Evolutionary conservation across 371 early-diverging fungal species (phyloP), one percentile per base, ranked within the genome.

Genomic region (Zopfochytrium polystomum): DNA sequence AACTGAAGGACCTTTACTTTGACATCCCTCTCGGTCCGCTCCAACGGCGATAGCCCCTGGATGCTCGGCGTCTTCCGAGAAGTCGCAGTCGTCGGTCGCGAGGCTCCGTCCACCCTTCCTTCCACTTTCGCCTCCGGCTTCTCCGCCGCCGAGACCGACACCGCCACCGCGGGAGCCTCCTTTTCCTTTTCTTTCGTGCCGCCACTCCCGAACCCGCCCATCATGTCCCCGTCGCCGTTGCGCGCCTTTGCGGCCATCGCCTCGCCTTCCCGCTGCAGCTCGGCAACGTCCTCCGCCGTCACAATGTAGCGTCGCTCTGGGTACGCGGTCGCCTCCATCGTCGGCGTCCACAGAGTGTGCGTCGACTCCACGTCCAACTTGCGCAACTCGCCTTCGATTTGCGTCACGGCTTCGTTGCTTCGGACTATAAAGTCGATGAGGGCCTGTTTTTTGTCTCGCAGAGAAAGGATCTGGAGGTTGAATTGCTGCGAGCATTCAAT

Each of bases 221-320:
- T n/a, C 20, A 23, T 22, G 29, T 74, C 79, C 13, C 67, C 65
- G 27, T 60, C 62, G 0, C 65, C 64, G 9, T 62, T 50, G 2
- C 43, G 29, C 11, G 63, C 32, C 38, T 13, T 46, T 11, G 65
- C 62, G 13, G 67, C 58, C 35, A 51, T 54, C 15, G 58, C 60
- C 43, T 77, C 76, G n/a, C n/a, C n/a, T 15, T 72, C 66, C 20
- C 62, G 48, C 29, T 68, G 53, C 27, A 76, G 60, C 29, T 63
- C 57, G 26, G 45, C 55, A 34, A 80, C 71, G 56, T 80, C 80
- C 0, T 46, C 72, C 2, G 63, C 52, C 1, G 70, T 72, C 9
- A 80, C 76, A 1, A 38, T 58, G 60, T 67, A 67, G 15, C 77
- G 63, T 20, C 62, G 46, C 52, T 77, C 76, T 6, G 80, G 80